Evolutionary conservation across 2,329 filamentous ascomycete species (phyloP), one percentile per base, ranked within the genome.

Genomic region (Pseudocercospora macadamiae): DNA sequence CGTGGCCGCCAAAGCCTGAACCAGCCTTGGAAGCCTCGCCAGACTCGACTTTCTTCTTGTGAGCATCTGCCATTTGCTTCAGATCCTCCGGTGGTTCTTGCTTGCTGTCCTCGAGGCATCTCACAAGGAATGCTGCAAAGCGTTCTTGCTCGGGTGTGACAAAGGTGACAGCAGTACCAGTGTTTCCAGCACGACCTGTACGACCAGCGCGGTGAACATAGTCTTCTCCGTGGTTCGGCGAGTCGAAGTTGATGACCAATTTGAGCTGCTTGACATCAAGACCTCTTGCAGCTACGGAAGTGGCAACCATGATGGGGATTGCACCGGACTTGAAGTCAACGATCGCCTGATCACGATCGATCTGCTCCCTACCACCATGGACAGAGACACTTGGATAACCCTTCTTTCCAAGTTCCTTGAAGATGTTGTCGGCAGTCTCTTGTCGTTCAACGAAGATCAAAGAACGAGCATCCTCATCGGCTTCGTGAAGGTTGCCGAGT

Each of bases 201-300:
- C 95, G 90, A 48, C 95, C 95, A 55, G 90, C 91, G 63, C 95
- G 89, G 74, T 97, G 95, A 37, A 97, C 93, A 70, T 97, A 97
- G 71, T 97, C 95, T 76, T 99, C 95, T 62, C 96, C 77, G 76
- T 97, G 93, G 69, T 96, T 96, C 0, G 93, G 93, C 0, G 89
- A 90, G 71, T 97, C 93, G 72, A 91, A 97, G 76, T 97, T 97
- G 77, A 99, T 88, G 7, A 99, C 95, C 28, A 97, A 83, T 75
- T 96, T 97, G 30, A 99, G 82, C 73, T 96, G 91, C 76, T 97
- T 96, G 44, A 99, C 93, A 73, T 99, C 95, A 37, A 99, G 81
- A 61, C 95, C 95, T 74, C 95, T 90, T 51, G 95, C 95, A 36
- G 95, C 95, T 59, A 99, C 91, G 9, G 93, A 97, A 0, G 95